Evolutionary conservation across 371 early-diverging fungal species (phyloP).

Genomic region (Lichtheimia ornata): DNA sequence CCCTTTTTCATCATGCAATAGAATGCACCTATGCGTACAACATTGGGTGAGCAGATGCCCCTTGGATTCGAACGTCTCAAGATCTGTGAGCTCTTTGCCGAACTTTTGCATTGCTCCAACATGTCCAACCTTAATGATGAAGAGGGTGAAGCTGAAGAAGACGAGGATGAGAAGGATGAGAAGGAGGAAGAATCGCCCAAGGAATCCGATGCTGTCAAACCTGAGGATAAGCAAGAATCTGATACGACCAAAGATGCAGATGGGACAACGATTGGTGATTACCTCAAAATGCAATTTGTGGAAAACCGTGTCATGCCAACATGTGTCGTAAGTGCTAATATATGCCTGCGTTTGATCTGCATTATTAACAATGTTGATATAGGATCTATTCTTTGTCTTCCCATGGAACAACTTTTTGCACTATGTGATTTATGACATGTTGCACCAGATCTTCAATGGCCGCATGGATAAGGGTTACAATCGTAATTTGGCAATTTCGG

Average conservation of each 20-base stretch:
- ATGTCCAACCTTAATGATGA: slow-evolving; percentile 67
- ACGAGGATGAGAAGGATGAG: slow-evolving; percentile 7
- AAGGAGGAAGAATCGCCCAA: slow-evolving; percentile 3
- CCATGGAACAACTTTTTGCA: slow-evolving; percentile 97
- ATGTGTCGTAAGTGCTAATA: slow-evolving; percentile 40
- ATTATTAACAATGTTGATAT: background rate
- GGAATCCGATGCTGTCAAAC: background rate
- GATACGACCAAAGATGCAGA: slow-evolving; percentile 6
- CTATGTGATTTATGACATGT: slow-evolving; percentile 94
- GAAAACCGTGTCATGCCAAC: slow-evolving; percentile 64
- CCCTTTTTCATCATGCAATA: slow-evolving; percentile 4
- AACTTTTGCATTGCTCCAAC: slow-evolving; percentile 86
- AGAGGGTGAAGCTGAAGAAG: slow-evolving; percentile 8
- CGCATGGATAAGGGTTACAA: slow-evolving; percentile 66
- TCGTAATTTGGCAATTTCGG: slow-evolving; percentile 69
- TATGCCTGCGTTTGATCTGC: background rate
- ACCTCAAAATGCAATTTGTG: slow-evolving; percentile 67
- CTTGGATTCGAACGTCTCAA: slow-evolving; percentile 92
- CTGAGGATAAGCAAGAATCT: slow-evolving; percentile 3
- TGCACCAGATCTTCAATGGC: slow-evolving; percentile 93
- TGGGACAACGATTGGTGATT: slow-evolving; percentile 58
- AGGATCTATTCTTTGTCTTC: slow-evolving; percentile 85
- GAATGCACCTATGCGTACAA: slow-evolving; percentile 57
- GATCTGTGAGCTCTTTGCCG: slow-evolving; percentile 95
- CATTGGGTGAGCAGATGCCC: slow-evolving; percentile 70